These are phyloP conservation scores for Geotrichum restrictum DNA, from an alignment of 1,139 yeast species.

Conservation along the genomic window DNA sequence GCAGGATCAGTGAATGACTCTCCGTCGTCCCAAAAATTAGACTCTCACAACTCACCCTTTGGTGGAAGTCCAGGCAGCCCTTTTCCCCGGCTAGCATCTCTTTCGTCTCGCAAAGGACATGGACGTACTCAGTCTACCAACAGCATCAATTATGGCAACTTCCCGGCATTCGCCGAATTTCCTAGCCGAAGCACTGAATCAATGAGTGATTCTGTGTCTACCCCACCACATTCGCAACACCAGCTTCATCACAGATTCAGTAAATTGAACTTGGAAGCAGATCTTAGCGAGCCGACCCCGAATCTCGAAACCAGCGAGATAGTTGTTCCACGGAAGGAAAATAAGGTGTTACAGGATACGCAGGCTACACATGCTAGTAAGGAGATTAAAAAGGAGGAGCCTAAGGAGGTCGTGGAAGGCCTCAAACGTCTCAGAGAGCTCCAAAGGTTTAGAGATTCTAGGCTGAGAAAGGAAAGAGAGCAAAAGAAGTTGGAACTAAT, in stretches of 20 bases:
- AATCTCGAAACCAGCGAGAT: too few relatives aligned
- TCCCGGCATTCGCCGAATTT: not conserved
- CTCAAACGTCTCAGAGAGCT: not conserved
- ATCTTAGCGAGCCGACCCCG: too few relatives aligned
- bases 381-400: too few relatives aligned
- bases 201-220: too few relatives aligned
- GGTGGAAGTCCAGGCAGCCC: not conserved
- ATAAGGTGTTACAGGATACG: too few relatives aligned
- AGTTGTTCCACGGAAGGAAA: too few relatives aligned
- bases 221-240: too few relatives aligned
- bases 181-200: not conserved
- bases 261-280: too few relatives aligned
- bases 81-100: not conserved
- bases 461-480: not conserved
- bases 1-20: constrained; percentile 11
- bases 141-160: constrained; percentile 4
- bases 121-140: constrained; percentile 14
- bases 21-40: not conserved
- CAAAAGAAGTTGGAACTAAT: not conserved
- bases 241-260: too few relatives aligned
- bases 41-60: not conserved
- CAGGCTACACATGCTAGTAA: too few relatives aligned
- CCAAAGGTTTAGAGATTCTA: not conserved
- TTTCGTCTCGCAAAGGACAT: constrained; percentile 14
- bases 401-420: too few relatives aligned